Percentiles rank a stretch among this genome's conserved stretches.
Evolutionary conservation across 371 early-diverging fungal genomes (phyloP).

Genomic region (Furculomyces boomerangus): DNA sequence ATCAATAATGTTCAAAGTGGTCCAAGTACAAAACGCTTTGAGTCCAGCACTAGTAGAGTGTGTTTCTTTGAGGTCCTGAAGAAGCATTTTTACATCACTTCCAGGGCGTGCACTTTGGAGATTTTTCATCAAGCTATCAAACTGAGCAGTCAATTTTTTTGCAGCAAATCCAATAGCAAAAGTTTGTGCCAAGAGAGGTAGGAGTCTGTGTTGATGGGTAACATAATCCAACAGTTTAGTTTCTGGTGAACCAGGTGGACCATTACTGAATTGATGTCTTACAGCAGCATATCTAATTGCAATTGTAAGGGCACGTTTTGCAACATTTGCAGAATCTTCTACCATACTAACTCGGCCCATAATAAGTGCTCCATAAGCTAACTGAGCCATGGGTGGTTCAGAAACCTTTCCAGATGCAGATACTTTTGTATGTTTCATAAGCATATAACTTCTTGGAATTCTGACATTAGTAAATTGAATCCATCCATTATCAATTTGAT

Average conservation of each 20-base stretch:
- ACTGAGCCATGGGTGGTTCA: conserved; percentile 44
- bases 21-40: conserved; percentile 92
- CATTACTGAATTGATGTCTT: conserved; percentile 72
- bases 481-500: conserved; percentile 85
- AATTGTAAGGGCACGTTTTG: conserved; percentile 80
- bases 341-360: conserved; percentile 84
- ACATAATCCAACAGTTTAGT: conserved; percentile 81
- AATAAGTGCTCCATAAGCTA: conserved; percentile 81
- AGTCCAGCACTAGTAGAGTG: conserved; percentile 84
- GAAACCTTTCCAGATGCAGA: conserved; percentile 48
- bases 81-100: conserved; percentile 39
- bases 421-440: conserved; percentile 89
- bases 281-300: conserved; percentile 82
- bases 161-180: conserved; percentile 84
- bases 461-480: conserved; percentile 76
- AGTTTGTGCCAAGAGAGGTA: conserved; percentile 77
- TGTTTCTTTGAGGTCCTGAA: conserved; percentile 72
- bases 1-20: conserved; percentile 67
- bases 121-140: conserved; percentile 51
- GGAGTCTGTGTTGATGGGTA: conserved; percentile 79
- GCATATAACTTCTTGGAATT: conserved; percentile 67
- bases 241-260: conserved; percentile 29
- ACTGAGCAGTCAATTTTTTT: conserved; percentile 58
- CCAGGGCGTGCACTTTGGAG: conserved; percentile 46
- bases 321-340: conserved; percentile 64